phyloP scores from a whole-genome alignment of 371 early-diverging fungal species.

The Catenaria anguillulae region DNA sequence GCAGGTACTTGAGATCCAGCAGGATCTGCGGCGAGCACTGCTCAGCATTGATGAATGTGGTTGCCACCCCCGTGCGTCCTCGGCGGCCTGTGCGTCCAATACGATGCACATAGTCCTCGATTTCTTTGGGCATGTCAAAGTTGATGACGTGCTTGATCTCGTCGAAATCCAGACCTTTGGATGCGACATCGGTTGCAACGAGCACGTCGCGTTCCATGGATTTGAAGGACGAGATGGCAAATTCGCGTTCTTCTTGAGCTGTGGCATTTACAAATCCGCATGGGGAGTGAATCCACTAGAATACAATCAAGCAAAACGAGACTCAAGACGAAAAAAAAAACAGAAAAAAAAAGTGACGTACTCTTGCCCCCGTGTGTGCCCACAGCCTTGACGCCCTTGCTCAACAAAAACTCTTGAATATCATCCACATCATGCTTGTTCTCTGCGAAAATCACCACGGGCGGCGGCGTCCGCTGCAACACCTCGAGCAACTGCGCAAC shows the following conservation, averaged over 20 bases:
- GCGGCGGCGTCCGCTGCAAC: constrained; percentile 86
- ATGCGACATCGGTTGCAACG: constrained; percentile 85
- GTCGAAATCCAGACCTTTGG: constrained; percentile 83
- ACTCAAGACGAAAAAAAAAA: background rate
- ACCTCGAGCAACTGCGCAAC: constrained; percentile 81
- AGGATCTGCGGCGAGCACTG: constrained; percentile 67
- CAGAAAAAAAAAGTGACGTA: constrained; percentile 18
- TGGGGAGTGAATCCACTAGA: no score
- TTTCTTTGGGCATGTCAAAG: constrained; percentile 91
- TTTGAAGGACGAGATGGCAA: constrained; percentile 65
- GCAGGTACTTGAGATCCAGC: constrained; percentile 79
- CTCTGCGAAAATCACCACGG: constrained; percentile 95
- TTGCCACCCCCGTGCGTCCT: constrained; percentile 88
- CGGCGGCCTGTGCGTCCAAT: constrained; percentile 98
- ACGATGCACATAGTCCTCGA: constrained; percentile 95
- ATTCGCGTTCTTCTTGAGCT: constrained; percentile 69
- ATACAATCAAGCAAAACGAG: no score
- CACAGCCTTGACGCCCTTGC: constrained; percentile 85
- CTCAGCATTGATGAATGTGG: constrained; percentile 84
- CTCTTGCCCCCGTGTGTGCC: constrained; percentile 92
- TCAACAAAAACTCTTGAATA: constrained; percentile 82
- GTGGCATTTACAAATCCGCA: background rate
- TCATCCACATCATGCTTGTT: constrained; percentile 99
- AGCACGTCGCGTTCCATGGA: constrained; percentile 66
- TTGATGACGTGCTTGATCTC: constrained; percentile 86